phyloP scores from a whole-genome alignment of 306 rosid species.

The Ormosia semicastrata region DNA sequence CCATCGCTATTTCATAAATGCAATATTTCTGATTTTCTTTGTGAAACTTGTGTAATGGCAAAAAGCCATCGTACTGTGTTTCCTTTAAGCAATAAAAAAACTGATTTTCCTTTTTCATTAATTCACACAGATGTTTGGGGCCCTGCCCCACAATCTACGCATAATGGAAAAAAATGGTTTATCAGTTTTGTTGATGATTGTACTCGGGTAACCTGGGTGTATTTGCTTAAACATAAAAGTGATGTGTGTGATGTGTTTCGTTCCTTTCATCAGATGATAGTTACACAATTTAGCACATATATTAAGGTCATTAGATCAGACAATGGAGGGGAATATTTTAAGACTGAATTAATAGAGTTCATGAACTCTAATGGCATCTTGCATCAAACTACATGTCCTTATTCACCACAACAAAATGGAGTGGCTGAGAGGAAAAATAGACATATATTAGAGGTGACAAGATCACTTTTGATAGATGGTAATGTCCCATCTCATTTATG shows the following conservation, averaged over 20 bases:
- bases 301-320: background rate
- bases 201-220: background rate
- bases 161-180: background rate
- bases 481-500: background rate
- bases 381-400: background rate
- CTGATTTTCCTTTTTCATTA: background rate
- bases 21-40: background rate
- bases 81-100: background rate
- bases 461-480: background rate
- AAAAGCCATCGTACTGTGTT: background rate
- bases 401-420: background rate
- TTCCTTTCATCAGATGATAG: background rate
- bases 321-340: background rate
- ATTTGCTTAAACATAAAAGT: background rate
- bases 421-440: background rate
- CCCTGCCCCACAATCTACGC: background rate
- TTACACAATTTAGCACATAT: background rate
- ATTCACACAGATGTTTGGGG: background rate
- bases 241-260: background rate
- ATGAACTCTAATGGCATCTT: background rate
- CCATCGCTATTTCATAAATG: slow-evolving; percentile 1
- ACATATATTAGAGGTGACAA: background rate
- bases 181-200: background rate
- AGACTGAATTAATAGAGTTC: background rate
- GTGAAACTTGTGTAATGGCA: background rate